Evolutionary conservation across 192 early-diverging fungal species (phyloP).

Genomic region (Haplosporangium gracile): DNA sequence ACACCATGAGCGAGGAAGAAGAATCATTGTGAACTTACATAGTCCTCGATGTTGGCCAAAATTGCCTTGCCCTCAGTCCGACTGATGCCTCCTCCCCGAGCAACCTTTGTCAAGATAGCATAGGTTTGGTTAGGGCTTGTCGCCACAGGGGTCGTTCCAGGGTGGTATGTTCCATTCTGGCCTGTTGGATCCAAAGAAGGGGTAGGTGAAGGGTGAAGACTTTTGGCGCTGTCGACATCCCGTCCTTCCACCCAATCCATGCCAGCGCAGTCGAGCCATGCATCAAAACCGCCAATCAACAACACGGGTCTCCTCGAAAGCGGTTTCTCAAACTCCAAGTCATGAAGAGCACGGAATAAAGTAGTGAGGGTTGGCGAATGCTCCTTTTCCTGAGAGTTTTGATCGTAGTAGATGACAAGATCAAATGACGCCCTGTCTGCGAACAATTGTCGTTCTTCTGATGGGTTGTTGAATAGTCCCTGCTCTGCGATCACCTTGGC

Average conservation of each 20-base stretch:
- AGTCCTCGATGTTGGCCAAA: slow-evolving; percentile 28
- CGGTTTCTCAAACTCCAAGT: slow-evolving; percentile 67
- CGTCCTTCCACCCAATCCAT: slow-evolving; percentile 57
- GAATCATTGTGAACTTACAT: slow-evolving; percentile 4
- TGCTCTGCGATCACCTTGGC: slow-evolving; percentile 64
- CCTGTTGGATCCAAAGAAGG: not conserved
- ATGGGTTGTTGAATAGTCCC: slow-evolving; percentile 68
- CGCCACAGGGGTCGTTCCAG: slow-evolving; percentile 22
- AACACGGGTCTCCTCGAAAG: slow-evolving; percentile 73
- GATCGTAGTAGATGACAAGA: slow-evolving; percentile 80
- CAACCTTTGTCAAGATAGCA: slow-evolving; percentile 30
- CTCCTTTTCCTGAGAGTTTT: slow-evolving; percentile 61
- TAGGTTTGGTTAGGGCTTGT: slow-evolving; percentile 19
- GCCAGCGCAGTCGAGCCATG: slow-evolving; percentile 73
- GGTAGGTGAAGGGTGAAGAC: not conserved
- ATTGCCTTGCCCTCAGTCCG: slow-evolving; percentile 44
- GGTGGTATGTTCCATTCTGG: not conserved
- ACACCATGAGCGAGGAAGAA: not conserved
- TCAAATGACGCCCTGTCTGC: slow-evolving; percentile 73
- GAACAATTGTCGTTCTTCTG: slow-evolving; percentile 76
- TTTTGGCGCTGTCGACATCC: slow-evolving; percentile 48
- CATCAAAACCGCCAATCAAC: slow-evolving; percentile 84
- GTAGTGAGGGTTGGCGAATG: slow-evolving; percentile 41
- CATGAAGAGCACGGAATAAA: slow-evolving; percentile 73
- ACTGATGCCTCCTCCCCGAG: slow-evolving; percentile 47